Evolutionary conservation across 2,329 filamentous ascomycete genomes (phyloP).

Genomic region (Aspergillus spinulosporus): DNA sequence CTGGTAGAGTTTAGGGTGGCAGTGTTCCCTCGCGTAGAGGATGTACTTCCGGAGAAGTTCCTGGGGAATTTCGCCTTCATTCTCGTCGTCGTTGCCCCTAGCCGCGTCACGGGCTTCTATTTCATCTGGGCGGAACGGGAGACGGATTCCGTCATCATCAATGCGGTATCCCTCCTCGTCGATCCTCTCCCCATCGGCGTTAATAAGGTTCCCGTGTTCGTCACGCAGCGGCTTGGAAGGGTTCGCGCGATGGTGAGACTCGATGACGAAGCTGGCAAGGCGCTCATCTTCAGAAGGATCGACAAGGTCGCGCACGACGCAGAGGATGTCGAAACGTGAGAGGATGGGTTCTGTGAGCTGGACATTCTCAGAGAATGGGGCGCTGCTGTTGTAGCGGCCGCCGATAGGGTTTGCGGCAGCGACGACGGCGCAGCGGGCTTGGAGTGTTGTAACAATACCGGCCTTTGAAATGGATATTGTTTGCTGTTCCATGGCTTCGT

Average conservation of each 20-base stretch:
- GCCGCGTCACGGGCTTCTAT: slow-evolving; percentile 39
- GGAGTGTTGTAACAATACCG: slow-evolving; percentile 94
- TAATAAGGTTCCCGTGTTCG: slow-evolving; percentile 45
- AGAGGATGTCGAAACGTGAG: slow-evolving; percentile 96
- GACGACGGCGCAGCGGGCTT: slow-evolving; percentile 93
- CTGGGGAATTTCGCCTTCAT: slow-evolving; percentile 77
- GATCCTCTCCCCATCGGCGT: slow-evolving; percentile 55
- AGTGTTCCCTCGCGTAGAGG: slow-evolving; percentile 86
- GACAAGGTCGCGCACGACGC: slow-evolving; percentile 92
- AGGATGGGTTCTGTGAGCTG: slow-evolving; percentile 95
- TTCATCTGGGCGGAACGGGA: slow-evolving; percentile 48
- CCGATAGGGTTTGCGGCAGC: slow-evolving; percentile 96
- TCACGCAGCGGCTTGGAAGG: slow-evolving; percentile 58
- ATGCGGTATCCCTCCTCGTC: slow-evolving; percentile 59
- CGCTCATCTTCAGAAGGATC: slow-evolving; percentile 91
- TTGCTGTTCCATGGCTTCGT: slow-evolving; percentile 99
- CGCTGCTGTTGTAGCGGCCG: slow-evolving; percentile 93
- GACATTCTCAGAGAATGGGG: slow-evolving; percentile 94
- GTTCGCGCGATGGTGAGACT: slow-evolving; percentile 89
- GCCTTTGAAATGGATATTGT: slow-evolving; percentile 99
- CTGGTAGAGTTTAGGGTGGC: slow-evolving; percentile 88
- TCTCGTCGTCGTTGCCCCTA: slow-evolving; percentile 50
- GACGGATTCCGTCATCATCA: slow-evolving; percentile 45
- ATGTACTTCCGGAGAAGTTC: slow-evolving; percentile 95
- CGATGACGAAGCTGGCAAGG: slow-evolving; percentile 90